Evolutionary conservation across 2,329 filamentous ascomycete genomes (phyloP), one percentile per base, ranked within the genome.

Genomic region (Fusarium fujikuroi): DNA sequence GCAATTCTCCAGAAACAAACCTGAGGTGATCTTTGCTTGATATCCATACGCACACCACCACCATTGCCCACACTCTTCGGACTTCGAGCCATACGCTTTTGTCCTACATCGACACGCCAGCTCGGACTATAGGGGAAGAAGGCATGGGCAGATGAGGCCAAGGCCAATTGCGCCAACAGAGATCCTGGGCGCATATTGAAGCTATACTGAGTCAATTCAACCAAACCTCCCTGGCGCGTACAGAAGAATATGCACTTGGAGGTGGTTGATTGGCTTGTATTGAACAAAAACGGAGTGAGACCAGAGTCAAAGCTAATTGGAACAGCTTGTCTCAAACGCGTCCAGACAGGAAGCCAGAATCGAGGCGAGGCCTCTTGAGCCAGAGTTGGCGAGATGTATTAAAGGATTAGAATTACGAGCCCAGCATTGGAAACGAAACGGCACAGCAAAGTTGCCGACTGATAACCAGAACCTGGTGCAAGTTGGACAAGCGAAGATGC

Each of bases 101-200:
- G 75, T 39, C 80, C 78, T 57, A 66, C 60, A 57, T 81, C 77
- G 52, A 77, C 61, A 52, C 77, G 72, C 82, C 82, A 84, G 61
- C 65, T 63, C 14, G 86, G 85, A 28, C 76, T 78, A 76, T 83
- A 88, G 9, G 85, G 85, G 54, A 80, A 86, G 77, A 89, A 87
- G 59, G 87, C 87, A 59, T 84, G 79, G 61, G 82, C 82, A 56
- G 82, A 79, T 43, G 84, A 80, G 61, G 83, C 81, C 81, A 89
- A 77, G 74, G 85, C 83, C 77, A 89, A 78, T 76, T 85, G 85
- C 66, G 85, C 75, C 47, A 88, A 73, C 66, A 83, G 58, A 47
- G 79, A 69, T 60, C 77, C 72, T 56, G 81, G 76, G 71, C 82
- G 82, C 86, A 88, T 88, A 69, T 73, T 81, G 80, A 42, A 70